Evolutionary conservation across 129 eudicot species (phyloP).

Genomic region (Sambucus nigra): DNA sequence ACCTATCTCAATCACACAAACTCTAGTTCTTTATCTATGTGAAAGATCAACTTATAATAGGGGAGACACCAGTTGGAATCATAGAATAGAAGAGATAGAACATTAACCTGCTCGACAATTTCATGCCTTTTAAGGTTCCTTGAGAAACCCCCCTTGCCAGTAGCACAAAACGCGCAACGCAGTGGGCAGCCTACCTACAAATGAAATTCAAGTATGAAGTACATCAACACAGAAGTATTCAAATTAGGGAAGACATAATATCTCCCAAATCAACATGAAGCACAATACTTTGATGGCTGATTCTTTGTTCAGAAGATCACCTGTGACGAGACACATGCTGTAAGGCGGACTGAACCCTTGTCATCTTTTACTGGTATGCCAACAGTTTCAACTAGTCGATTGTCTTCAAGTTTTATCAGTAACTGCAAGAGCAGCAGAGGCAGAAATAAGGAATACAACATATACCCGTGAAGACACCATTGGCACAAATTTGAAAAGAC

Average conservation of each 20-base stretch:
- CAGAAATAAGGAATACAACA: not conserved
- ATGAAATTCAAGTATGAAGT: not conserved
- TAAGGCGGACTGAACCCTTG: constrained; percentile 81
- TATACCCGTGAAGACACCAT: not conserved
- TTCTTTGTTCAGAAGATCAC: constrained; percentile 32
- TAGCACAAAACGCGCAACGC: constrained; percentile 96
- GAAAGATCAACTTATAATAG: not conserved
- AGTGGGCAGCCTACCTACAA: constrained; percentile 95
- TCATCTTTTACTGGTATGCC: constrained; percentile 94
- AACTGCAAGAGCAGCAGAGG: constrained; percentile 34
- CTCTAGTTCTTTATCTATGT: not conserved
- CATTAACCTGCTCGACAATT: constrained; percentile 87
- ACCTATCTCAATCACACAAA: not conserved
- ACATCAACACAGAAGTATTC: not conserved
- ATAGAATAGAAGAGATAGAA: not conserved
- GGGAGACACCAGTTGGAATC: not conserved
- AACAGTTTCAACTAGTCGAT: constrained; percentile 89
- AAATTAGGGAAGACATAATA: not conserved
- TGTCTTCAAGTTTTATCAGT: constrained; percentile 76
- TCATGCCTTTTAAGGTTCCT: constrained; percentile 89
- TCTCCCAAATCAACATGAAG: not conserved
- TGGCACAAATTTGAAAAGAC: too few relatives aligned
- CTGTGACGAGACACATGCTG: constrained; percentile 99
- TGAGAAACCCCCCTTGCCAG: constrained; percentile 96
- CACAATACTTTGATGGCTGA: not conserved